Evolutionary conservation across 2,329 filamentous ascomycete genomes (phyloP), one percentile per base, ranked within the genome.

Genomic region (Sclerotinia spermophila): DNA sequence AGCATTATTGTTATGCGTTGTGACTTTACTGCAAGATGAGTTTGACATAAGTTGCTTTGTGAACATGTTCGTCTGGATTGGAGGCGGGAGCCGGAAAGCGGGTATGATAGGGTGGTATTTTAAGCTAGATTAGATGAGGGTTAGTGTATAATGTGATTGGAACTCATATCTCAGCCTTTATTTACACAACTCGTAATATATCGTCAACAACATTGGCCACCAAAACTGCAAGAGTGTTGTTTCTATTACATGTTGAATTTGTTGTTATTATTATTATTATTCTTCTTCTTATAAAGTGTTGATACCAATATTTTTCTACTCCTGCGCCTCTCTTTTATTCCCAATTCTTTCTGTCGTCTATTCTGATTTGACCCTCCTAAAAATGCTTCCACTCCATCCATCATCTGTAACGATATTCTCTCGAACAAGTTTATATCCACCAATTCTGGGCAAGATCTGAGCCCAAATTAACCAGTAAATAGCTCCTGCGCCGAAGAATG

Each of bases 381-480:
- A 71, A 5, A 71, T 35, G 61, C 38, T 71, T n/a, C 65, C 64
- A 44, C 64, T 87, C 89, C 89, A 90, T 2, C 89, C 88, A 77
- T 90, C 88, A 56, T 86, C 83, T 72, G 88, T 86, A 11, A 90
- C 79, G 2, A 83, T 78, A 0, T 81, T 82, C 78, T 89, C 85
- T 70, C 85, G 83, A 3, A 87, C 82, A 15, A 91, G 81, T 74
- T 86, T 82, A 75, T 91, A 88, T 0, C 77, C 76, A 21, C 86
- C 86, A 44, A 87, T 72, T 75, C 81, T 83, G 68, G 86, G 86
- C 48, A 87, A 72, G 6, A 87, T 75, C 51, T 83, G 76, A 5
- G 85, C 83, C 86, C 86, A 88, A 10, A 87, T 56, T 7, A 87
- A 72, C 86, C 86, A 88, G 78, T 87, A 88, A 2, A 87, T 67